Base-by-base conservation (phyloP, 176 grass and related monocot species). In the Bothriochloa decipiens region DNA sequence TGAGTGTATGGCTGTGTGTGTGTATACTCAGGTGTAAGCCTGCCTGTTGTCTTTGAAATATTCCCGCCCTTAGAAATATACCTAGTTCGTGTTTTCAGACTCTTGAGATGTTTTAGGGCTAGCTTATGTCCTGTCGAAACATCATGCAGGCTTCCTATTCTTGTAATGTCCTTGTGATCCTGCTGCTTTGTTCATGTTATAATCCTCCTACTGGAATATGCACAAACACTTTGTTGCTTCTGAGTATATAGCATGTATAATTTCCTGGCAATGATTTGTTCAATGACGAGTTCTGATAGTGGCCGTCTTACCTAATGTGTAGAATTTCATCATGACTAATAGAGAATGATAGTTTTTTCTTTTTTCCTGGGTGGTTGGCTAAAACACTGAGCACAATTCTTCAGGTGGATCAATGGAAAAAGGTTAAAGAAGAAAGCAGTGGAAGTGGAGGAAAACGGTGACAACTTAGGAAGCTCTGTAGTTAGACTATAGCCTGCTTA, bases 181-280 rank as follows among this genome's bases (percentile, higher is more conserved):
- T 83, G 43, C 58, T 73, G 67, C 57, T 45, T 43, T 88, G 58
- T 72, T 72, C 41, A 67, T 79, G 75, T 67, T 65, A 79, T 72
- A 37, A 82, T 42, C 71, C 85, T 57, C 68, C 33, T 73, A 67
- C 57, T 67, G 75, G 74, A 47, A 65, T 77, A 65, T 55, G 81
- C 74, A 26, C 81, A 72, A 70, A 53, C 66, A 55, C 78, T 82
- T 46, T 65, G 55, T 40, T 74, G 74, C 75, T 83, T 73, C 32
- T 52, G 23, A 88, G 74, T 84, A 88, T 66, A 88, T 79, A 84
- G 40, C 68, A 50, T 61, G 77, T 75, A 77, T 77, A 82, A 87
- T 81, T 76, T 47, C 64, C 17, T 14, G 50, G 15, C n/a, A 87
- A 42, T 9, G 36, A 22, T 79, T 74, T 86, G 70, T 68, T 35